Conservation (phyloP, 345 rosid species). For the Pistacia atlantica region DNA sequence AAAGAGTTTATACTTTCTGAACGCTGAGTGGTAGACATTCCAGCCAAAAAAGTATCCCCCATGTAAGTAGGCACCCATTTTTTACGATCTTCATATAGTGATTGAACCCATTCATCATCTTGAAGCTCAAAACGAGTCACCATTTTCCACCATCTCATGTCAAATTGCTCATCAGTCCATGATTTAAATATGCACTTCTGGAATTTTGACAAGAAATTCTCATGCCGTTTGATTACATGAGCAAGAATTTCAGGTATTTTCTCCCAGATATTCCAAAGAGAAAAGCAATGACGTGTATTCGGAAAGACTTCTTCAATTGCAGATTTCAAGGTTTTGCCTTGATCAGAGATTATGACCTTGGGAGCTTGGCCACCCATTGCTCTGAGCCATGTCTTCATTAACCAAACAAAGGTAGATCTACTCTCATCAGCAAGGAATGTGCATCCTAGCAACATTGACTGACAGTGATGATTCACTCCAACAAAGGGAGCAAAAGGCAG, state of each 20-base stretch:
- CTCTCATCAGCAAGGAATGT: conserved; percentile 57
- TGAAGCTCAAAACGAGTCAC: conserved; percentile 51
- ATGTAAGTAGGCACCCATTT: conserved; percentile 55
- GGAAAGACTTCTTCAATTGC: conserved; percentile 54
- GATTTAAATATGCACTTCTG: conserved; percentile 57
- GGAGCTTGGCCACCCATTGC: conserved; percentile 65
- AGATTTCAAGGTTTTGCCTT: conserved; percentile 39
- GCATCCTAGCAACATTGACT: conserved; percentile 58
- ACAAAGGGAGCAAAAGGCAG: conserved; percentile 54
- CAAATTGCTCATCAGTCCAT: conserved; percentile 55
- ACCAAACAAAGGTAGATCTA: conserved; percentile 48
- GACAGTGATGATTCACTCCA: conserved; percentile 64
- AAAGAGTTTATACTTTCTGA: conserved; percentile 53
- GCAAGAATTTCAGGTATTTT: conserved; percentile 49
- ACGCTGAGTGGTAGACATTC: conserved; percentile 50
- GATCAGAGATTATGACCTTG: conserved; percentile 49
- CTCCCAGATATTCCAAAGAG: conserved; percentile 50
- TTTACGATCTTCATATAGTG: conserved; percentile 51
- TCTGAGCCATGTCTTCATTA: conserved; percentile 59
- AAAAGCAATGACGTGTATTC: conserved; percentile 48
- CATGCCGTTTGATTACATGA: conserved; percentile 38
- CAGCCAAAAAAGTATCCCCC: conserved; percentile 48
- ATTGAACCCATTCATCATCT: conserved; percentile 46
- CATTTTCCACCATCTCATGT: conserved; percentile 63
- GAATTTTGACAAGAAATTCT: conserved; percentile 44